Percentiles rank a stretch among this genome's conserved stretches.
Conservation (phyloP, 805 yeast genomes). For the Brettanomyces bruxellensis region DNA sequence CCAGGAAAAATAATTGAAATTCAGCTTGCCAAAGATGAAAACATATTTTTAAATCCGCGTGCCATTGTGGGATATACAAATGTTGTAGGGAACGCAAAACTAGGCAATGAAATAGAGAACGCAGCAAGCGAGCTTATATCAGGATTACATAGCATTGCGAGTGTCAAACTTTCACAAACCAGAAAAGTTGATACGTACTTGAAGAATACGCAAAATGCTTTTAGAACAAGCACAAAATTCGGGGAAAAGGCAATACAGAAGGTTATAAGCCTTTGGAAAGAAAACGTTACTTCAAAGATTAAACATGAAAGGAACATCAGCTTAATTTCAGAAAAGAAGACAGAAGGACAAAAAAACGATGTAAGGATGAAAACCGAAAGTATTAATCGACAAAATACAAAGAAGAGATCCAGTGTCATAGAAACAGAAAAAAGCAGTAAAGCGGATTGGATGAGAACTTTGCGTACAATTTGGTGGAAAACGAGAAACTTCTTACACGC, state of each 20-base stretch:
- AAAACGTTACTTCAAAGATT: too few species aligned
- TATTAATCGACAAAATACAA: too few species aligned
- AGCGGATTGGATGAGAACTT: neutral
- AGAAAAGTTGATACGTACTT: neutral
- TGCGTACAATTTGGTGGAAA: neutral
- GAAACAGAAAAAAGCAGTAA: neutral
- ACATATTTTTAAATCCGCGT: conserved; percentile 29
- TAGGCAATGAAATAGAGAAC: neutral
- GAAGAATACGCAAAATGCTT: too few species aligned
- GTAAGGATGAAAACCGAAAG: too few species aligned
- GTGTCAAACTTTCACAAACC: conserved; percentile 18
- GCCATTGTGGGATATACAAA: conserved; percentile 30
- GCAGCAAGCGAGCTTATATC: conserved; percentile 4
- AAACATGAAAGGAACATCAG: too few species aligned
- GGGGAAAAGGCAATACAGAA: too few species aligned
- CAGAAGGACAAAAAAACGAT: too few species aligned
- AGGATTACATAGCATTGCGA: conserved; percentile 13
- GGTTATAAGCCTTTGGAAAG: too few species aligned
- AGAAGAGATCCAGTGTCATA: neutral
- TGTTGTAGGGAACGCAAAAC: neutral
- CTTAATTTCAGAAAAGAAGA: too few species aligned
- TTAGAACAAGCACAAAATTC: too few species aligned
- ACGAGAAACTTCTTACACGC: neutral
- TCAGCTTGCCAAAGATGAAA: conserved; percentile 27
- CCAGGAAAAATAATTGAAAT: conserved; percentile 32